Percentiles rank a stretch among this genome's conserved stretches.
phyloP scores from a whole-genome alignment of 2,329 filamentous ascomycete species.

The Colletotrichum euphorbiae region DNA sequence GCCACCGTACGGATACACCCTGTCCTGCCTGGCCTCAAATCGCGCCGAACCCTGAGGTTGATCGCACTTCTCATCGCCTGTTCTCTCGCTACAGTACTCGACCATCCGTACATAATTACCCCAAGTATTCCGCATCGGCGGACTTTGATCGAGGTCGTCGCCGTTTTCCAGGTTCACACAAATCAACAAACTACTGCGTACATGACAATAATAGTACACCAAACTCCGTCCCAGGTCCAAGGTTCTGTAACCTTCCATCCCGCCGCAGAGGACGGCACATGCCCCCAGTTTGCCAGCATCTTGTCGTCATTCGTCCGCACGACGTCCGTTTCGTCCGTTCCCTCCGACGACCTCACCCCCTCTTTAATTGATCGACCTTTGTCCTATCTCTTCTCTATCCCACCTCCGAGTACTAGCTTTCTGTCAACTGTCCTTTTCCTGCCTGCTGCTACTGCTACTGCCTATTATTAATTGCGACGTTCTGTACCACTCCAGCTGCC shows the following conservation, averaged over 20 bases:
- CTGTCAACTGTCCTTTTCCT: conserved; percentile 8
- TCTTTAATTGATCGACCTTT: conserved; percentile 18
- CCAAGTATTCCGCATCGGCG: conserved; percentile 3
- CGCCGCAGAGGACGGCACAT: neutral
- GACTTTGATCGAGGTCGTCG: conserved; percentile 6
- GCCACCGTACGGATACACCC: too few relatives aligned
- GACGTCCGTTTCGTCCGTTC: conserved; percentile 37
- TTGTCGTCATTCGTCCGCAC: conserved; percentile 35
- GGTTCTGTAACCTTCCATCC: conserved; percentile 20
- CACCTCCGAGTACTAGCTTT: conserved; percentile 16
- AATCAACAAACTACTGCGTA: neutral
- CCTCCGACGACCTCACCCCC: conserved; percentile 31
- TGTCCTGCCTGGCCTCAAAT: conserved; percentile 17
- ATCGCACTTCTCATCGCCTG: conserved; percentile 5
- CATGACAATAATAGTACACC: neutral
- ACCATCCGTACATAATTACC: neutral
- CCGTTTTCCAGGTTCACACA: too few relatives aligned
- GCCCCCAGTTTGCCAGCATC: conserved; percentile 11
- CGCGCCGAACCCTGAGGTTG: conserved; percentile 14
- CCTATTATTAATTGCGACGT: conserved; percentile 14
- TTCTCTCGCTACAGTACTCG: neutral
- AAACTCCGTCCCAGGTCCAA: conserved; percentile 15
- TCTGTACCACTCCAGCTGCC: neutral
- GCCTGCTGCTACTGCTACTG: neutral
- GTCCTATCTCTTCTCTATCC: neutral